Evolutionary conservation across 2,329 filamentous ascomycete species (phyloP), one percentile per base, ranked within the genome.

Genomic region (Talaromyces sp.): DNA sequence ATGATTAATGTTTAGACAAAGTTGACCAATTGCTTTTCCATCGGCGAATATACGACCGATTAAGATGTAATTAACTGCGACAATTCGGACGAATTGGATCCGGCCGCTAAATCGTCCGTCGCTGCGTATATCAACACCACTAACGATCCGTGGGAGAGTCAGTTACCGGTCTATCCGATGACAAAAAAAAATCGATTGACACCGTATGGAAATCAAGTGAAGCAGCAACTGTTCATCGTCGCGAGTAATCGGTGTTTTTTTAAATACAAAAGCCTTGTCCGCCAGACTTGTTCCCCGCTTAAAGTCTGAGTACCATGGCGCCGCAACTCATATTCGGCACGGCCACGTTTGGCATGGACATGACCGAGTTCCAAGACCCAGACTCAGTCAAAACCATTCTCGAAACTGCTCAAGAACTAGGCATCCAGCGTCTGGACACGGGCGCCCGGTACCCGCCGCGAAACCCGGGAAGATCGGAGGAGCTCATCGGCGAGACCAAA

Each of bases 381-480:
- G 59, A 58, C 19, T 29, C 52, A 14, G 52, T 61, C 27, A 55
- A 56, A 9, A 26, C 14, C 21, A 13, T 61, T 17, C 59, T 61
- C 52, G 3, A 43, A 5, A 35, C 27, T 10, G 51, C 58, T 3
- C 41, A 35, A 10, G 29, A 56, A 10, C 51, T 62, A 3, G 56
- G 52, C 13, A 58, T 55, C 11, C 53, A 26, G 4, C 35, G 57
- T 17, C 56, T 62, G 4, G 70, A 73, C 32, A 69, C 73, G 1
- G 73, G 68, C 2, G 70, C 71, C 10, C 68, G 72, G 14, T 77
- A 77, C 50, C 71, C 73, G 24, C 70, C 70, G 3, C 58, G 64
- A 4, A 69, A 69, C 10, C 70, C 71, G 4, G 72, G 73, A 7
- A 64, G 58, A 11, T 68, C 74, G 0, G 75, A 76, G 56, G 19